phyloP scores from a whole-genome alignment of 257 asterid species.

The Osmanthus fragrans region DNA sequence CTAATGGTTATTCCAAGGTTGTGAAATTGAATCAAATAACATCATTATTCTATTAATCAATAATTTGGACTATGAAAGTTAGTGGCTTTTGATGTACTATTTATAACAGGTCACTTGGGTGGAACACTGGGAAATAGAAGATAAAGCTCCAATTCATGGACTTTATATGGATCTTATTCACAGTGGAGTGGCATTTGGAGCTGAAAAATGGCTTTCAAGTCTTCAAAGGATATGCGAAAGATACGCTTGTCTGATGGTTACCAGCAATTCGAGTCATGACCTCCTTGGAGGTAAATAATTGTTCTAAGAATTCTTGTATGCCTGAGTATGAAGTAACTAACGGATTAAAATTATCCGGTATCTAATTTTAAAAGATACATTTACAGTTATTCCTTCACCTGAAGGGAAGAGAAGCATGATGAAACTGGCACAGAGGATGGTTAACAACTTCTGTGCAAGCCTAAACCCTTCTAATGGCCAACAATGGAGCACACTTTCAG shows the following conservation, averaged over 20 bases:
- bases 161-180: constrained; percentile 73
- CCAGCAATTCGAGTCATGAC: constrained; percentile 61
- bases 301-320: neutral
- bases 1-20: constrained; percentile 98
- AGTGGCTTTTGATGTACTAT: neutral
- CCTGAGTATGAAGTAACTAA: neutral
- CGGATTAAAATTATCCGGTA: neutral
- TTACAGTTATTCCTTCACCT: constrained; percentile 62
- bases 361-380: neutral
- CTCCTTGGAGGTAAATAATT: constrained; percentile 67
- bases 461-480: constrained; percentile 71
- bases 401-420: constrained; percentile 93
- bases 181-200: constrained; percentile 85
- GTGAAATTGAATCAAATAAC: neutral
- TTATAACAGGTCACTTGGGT: constrained; percentile 78
- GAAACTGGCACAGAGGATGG: constrained; percentile 92
- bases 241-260: constrained; percentile 73
- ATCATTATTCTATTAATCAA: neutral
- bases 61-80: neutral
- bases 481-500: constrained; percentile 73
- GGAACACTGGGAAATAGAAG: constrained; percentile 91
- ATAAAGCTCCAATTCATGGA: constrained; percentile 55
- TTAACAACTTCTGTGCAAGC: constrained; percentile 77
- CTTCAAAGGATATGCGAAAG: constrained; percentile 85
- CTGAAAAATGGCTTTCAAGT: constrained; percentile 82